These are phyloP conservation scores for Avena eriantha DNA, from an alignment of 176 grass and related monocot species.

Conservation along the genomic window DNA sequence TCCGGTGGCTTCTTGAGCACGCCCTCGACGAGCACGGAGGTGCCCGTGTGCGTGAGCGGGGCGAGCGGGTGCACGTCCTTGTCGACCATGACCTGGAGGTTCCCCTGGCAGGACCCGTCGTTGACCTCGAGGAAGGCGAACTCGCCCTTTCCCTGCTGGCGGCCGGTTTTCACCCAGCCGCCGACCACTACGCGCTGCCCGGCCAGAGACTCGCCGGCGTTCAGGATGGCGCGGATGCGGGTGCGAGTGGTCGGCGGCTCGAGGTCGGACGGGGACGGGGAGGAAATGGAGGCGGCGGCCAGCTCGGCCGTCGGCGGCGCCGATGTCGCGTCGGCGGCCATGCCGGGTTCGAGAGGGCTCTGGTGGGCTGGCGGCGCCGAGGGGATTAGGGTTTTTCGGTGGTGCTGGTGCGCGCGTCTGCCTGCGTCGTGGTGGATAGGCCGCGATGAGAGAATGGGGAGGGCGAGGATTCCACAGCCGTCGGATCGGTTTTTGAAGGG, in stretches of 20 bases:
- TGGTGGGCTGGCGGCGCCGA: not conserved
- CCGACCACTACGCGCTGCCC: conserved; percentile 69
- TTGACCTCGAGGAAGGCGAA: conserved; percentile 92
- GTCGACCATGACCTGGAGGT: conserved; percentile 83
- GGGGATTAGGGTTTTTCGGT: conserved; percentile 40
- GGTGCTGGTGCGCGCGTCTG: conserved; percentile 6
- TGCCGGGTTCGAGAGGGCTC: not conserved
- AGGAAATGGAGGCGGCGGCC: conserved; percentile 30
- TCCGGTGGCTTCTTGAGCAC: conserved; percentile 75
- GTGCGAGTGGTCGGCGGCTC: conserved; percentile 47
- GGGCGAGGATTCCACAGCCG: not conserved
- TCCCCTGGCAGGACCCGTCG: conserved; percentile 81
- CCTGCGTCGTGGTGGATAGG: not conserved
- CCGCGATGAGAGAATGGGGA: not conserved
- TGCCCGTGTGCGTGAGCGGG: conserved; percentile 72
- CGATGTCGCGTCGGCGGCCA: conserved; percentile 39
- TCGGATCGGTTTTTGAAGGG: conserved; percentile 2
- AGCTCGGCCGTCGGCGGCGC: conserved; percentile 36
- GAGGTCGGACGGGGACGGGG: not conserved
- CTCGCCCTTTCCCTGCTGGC: conserved; percentile 70
- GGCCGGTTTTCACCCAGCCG: conserved; percentile 80
- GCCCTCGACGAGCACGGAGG: conserved; percentile 84
- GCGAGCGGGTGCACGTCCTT: conserved; percentile 60
- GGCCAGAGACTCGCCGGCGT: conserved; percentile 32
- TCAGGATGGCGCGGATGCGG: conserved; percentile 46